Conservation (phyloP, 116 monocot genomes). For the Trichopus zeylanicus region DNA sequence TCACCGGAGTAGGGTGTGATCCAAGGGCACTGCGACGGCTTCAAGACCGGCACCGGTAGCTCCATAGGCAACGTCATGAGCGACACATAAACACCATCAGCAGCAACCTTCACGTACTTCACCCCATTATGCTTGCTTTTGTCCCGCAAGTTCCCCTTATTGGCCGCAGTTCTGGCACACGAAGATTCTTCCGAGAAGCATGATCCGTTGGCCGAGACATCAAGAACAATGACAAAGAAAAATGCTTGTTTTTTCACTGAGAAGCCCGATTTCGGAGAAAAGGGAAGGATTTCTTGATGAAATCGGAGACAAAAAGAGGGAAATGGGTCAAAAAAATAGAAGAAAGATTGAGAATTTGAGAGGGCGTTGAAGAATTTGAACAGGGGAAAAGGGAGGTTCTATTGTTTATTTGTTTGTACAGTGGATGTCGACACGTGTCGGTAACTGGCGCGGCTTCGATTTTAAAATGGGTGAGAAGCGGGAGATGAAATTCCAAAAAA, state of each 20-base stretch:
- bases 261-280: too few relatives aligned
- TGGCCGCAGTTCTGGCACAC: too few relatives aligned
- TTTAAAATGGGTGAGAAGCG: neutral
- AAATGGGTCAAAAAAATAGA: neutral
- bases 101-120: conserved; percentile 6
- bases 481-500: neutral
- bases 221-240: neutral
- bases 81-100: conserved; percentile 1
- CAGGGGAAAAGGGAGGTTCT: neutral
- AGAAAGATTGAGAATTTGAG: neutral
- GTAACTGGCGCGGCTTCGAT: neutral
- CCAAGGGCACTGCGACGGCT: conserved; percentile 36
- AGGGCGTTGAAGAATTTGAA: too few relatives aligned
- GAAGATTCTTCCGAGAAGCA: too few relatives aligned
- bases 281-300: too few relatives aligned
- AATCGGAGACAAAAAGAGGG: neutral
- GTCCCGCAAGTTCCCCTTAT: too few relatives aligned
- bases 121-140: neutral
- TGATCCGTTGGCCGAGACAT: neutral
- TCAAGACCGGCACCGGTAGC: neutral
- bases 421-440: conserved; percentile 1
- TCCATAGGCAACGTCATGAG: neutral
- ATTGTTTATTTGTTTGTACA: conserved; percentile 2
- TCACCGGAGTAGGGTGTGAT: conserved; percentile 40
- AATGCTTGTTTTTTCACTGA: too few relatives aligned